Conservation (phyloP, 371 early-diverging fungal genomes). For the Syncephalastrum monosporum region DNA sequence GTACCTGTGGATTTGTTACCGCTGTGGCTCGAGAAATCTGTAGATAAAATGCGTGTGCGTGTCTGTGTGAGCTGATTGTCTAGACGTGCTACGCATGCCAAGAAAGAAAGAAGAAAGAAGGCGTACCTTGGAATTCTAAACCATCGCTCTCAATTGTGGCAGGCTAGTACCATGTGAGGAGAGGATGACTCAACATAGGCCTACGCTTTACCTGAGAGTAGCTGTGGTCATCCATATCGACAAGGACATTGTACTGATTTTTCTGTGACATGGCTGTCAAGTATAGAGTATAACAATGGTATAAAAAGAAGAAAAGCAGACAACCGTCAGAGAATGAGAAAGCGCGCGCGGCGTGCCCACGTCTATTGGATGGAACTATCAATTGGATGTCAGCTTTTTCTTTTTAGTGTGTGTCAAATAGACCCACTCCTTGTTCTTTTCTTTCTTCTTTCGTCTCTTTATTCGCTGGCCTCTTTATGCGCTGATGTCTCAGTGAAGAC, state of each 20-base stretch:
- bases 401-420: too few relatives aligned
- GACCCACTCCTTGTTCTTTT: too few relatives aligned
- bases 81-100: neutral
- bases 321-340: neutral
- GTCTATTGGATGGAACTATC: too few relatives aligned
- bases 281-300: neutral
- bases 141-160: slow-evolving; percentile 52
- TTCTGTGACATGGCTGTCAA: slow-evolving; percentile 24
- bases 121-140: slow-evolving; percentile 50
- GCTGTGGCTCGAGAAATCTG: slow-evolving; percentile 19
- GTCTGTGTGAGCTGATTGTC: neutral
- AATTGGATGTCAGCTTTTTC: too few relatives aligned
- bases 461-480: too few relatives aligned
- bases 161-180: slow-evolving; percentile 24
- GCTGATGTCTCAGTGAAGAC: too few relatives aligned
- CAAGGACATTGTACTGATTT: slow-evolving; percentile 52
- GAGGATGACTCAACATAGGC: neutral
- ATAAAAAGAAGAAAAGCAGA: neutral
- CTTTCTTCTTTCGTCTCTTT: too few relatives aligned
- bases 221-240: slow-evolving; percentile 48
- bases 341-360: too few relatives aligned
- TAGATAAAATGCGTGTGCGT: neutral
- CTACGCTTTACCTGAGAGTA: slow-evolving; percentile 31
- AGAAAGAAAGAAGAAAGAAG: neutral
- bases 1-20: slow-evolving; percentile 17